phyloP scores from a whole-genome alignment of 2,329 filamentous ascomycete species.

The Colletotrichum brevisporum region DNA sequence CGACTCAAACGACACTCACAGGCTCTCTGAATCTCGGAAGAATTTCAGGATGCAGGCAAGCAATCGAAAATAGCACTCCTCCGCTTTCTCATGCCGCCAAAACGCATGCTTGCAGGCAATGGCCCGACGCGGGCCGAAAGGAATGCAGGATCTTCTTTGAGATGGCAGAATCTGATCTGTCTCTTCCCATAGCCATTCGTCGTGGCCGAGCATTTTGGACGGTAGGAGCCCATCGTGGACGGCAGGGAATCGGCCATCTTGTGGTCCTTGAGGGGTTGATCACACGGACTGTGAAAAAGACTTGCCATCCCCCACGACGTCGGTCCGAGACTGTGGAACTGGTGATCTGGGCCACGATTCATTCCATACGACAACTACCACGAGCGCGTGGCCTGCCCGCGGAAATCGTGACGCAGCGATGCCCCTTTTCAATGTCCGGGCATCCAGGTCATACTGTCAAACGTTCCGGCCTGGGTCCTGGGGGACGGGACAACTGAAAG shows the following conservation, averaged over 20 bases:
- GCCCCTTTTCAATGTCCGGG: neutral
- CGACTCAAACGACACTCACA: neutral
- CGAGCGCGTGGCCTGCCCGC: neutral
- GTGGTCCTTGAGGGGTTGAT: neutral
- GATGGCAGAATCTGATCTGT: neutral
- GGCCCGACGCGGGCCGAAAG: neutral
- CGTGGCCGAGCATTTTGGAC: neutral
- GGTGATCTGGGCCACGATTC: neutral
- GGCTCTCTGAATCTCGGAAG: neutral
- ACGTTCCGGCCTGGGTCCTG: neutral
- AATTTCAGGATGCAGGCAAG: neutral
- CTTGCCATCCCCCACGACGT: neutral
- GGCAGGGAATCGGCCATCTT: neutral
- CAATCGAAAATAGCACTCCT: neutral
- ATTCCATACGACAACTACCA: neutral
- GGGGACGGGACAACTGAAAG: neutral
- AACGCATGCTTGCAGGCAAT: neutral
- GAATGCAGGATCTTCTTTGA: neutral
- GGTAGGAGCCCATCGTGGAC: neutral
- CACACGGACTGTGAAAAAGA: neutral
- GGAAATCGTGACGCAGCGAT: neutral
- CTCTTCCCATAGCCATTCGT: no score
- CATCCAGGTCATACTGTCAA: conserved; percentile 26
- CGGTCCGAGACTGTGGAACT: conserved; percentile 27
- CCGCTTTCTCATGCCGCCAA: neutral